Evolutionary conservation across 148 eudicot genomes (phyloP), one percentile per base, ranked within the genome.

Genomic region (Heliamphora exappendiculata): DNA sequence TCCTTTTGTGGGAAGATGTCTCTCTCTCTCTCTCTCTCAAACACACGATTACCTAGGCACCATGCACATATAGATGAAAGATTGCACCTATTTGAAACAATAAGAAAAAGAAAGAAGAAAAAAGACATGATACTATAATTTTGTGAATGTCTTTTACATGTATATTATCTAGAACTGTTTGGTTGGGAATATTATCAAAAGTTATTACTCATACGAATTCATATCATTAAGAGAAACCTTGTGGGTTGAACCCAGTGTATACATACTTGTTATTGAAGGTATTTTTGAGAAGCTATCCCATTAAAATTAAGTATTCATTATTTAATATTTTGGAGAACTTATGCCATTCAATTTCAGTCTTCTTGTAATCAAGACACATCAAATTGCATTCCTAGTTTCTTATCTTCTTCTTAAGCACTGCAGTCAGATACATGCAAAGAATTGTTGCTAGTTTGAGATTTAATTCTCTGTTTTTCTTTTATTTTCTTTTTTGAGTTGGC

Each of bases 261-360:
- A 67, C 17, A 50, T 49, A 45, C 7, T 14, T 20, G 31, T 24
- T 41, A 17, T 42, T 42, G 20, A 44, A 68, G 31, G n/a, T n/a
- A 68, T 67, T 42, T 41, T 68, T 68, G 17, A 28, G 57, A 28
- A 45, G 57, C 47, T 70, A n/a, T n/a, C n/a, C n/a, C n/a, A n/a
- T n/a, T n/a, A n/a, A n/a, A n/a, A n/a, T n/a, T n/a, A n/a, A n/a
- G n/a, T n/a, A n/a, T n/a, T n/a, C n/a, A n/a, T n/a, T n/a, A n/a
- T n/a, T n/a, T n/a, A n/a, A n/a, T n/a, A n/a, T n/a, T n/a, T n/a
- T n/a, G n/a, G n/a, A n/a, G n/a, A n/a, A n/a, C n/a, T n/a, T n/a
- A 22, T 68, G 31, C 7, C 22, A 45, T 7, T 28, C 16, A 49
- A 28, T 26, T 70, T 47, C 5, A 28, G 7, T 70, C 39, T 70